These are phyloP conservation scores for Calonectria honghensis DNA, from an alignment of 2,329 filamentous ascomycete genomes.

Conservation along the genomic window DNA sequence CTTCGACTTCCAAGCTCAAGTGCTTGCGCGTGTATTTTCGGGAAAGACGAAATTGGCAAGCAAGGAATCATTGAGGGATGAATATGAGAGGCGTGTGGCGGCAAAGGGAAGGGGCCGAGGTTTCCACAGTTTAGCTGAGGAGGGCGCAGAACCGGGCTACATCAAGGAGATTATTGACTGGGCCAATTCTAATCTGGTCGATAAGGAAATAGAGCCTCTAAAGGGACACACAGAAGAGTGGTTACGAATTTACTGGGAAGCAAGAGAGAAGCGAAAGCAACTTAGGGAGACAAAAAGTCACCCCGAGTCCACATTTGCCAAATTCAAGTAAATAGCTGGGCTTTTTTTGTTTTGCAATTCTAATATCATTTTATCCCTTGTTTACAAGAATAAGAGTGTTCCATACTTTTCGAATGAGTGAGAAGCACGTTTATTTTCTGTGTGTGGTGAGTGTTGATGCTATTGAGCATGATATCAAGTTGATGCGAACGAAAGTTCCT, in stretches of 20 bases:
- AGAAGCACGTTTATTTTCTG: too few species aligned
- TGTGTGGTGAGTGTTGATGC: too few species aligned
- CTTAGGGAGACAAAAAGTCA: constrained; percentile 37
- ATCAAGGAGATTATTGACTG: constrained; percentile 50
- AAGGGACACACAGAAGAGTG: constrained; percentile 44
- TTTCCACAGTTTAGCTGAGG: constrained; percentile 52
- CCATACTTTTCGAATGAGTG: too few species aligned
- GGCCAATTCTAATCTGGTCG: constrained; percentile 44
- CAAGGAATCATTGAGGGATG: constrained; percentile 31
- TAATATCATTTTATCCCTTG: background rate
- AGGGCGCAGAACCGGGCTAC: constrained; percentile 51
- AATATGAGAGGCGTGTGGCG: constrained; percentile 51
- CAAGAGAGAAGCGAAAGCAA: constrained; percentile 41
- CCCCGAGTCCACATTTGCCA: constrained; percentile 36
- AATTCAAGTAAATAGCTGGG: constrained; percentile 12
- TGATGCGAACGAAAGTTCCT: too few species aligned
- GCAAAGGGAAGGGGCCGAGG: constrained; percentile 47
- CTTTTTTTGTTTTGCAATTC: background rate
- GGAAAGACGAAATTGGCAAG: constrained; percentile 61
- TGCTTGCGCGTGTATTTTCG: constrained; percentile 73
- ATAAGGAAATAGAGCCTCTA: constrained; percentile 32
- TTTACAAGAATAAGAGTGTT: too few species aligned
- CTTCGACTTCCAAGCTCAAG: constrained; percentile 82
- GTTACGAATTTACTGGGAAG: constrained; percentile 42
- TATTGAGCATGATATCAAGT: background rate